Evolutionary conservation across 129 eudicot species (phyloP), one percentile per base, ranked within the genome.

Genomic region (Arctium minus): DNA sequence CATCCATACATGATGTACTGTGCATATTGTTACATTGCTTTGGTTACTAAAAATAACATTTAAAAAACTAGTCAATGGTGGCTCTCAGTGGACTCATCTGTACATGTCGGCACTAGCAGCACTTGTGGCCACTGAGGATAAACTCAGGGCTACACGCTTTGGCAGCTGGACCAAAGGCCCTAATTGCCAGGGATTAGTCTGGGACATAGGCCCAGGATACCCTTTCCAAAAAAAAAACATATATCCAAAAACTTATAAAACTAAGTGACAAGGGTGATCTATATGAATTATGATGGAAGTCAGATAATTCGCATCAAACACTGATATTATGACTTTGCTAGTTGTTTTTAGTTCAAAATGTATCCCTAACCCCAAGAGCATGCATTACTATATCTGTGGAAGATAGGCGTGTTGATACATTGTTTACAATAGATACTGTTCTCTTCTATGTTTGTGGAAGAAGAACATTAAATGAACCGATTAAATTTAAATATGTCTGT

Each of bases 331-430:
- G 11, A 71, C 9, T 48, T 71, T 32, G 30, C 18, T 70, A 31
- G 76, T 46, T 48, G 67, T 31, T 17, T 44, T n/a, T n/a, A 35
- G 77, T 5, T 72, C 70, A 70, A 71, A 80, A 44, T 31, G 22
- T n/a, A 70, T 32, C 46, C 12, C 50, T 80, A 46, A 70, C 32
- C 69, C 82, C 56, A 79, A 39, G 40, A 27, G 15, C 75, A 79
- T 79, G 56, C 31, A 67, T 79, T 38, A 44, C 31, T 27, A 35
- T 73, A 6, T 73, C 5, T 60, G 68, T 60, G 68, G 68, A 56
- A 15, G 65, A 15, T 56, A 56, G 1, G 3, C 64, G 1, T 50
- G 22, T 50, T 48, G 64, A n/a, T 60, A 60, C 65, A 53, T 15
- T 6, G 27, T 3, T 53, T 53, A 53, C 68, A 5, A 17, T 60